Base-by-base conservation (phyloP, 495 filamentous ascomycete genomes). In the Penicillium atrosanguineum region DNA sequence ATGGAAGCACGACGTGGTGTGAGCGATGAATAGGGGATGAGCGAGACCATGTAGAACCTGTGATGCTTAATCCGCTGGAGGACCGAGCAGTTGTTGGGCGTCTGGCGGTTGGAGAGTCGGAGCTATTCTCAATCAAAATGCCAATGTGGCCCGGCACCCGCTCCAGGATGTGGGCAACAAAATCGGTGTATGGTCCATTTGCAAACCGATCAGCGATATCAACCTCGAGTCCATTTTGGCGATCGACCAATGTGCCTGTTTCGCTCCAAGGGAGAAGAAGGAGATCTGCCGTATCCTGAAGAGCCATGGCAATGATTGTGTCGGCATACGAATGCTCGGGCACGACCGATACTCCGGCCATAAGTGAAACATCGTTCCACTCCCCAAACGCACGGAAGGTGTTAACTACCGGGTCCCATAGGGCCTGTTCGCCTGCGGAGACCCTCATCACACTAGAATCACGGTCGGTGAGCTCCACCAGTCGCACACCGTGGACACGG, bases 401-500 rank as follows among this genome's bases (percentile, higher is more conserved):
- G 64, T 96, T 96, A 25, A 97, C 83, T 0, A 97, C 89, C 6
- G 94, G 91, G 60, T 98, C 94, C 70, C 82, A 82, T 6, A 84
- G 72, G 11, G 83, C 82, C 56, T 87, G 85, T 18, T 91, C 89
- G 9, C 92, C 90, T 53, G 94, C 90, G 0, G 90, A 85, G 6
- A 95, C 89, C 60, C 91, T 87, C 94, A 98, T 98, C 48, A 96
- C 91, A 18, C 91, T 89, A 7, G 94, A 97, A 29, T 87, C 86
- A 78, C 94, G 91, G 55, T 98, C 91, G 0, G 90, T 94, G 20
- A 97, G 83, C 63, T 95, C 90, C 38, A 97, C 70, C 45, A 98
- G 76, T 2, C 92, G 87, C 20, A 96, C 71, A 34, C 91, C 94
- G 61, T 96, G 87, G 0, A 95, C 89, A 63, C 91, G 83, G 4